Base-by-base conservation (phyloP, 768 basidiomycete species). In the Peribolospora kevripleyi region DNA sequence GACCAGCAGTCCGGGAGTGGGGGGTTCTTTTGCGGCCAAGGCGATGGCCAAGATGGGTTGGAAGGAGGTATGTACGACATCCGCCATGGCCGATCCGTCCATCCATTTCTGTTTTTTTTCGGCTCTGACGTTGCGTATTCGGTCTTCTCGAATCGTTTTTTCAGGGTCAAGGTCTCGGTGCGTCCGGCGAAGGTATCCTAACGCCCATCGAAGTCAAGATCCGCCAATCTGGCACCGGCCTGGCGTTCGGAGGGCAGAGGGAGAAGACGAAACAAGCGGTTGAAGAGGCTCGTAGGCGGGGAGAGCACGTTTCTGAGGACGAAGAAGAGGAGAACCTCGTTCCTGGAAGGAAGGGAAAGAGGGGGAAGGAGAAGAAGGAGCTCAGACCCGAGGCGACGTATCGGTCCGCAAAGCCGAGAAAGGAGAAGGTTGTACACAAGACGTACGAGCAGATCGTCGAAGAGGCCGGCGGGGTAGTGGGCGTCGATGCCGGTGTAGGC, bases 41-140 rank as follows among this genome's bases (percentile, higher is more conserved):
- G 78, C 97, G 76, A 76, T 98, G 36, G 76, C 76, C 40, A 97
- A 90, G 71, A 88, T 90, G 81, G 93, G 93, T 6, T 98, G 93
- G 91, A 72, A 79, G 64, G 70, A 80, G 0, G 91, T 73, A 40
- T 42, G 60, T 59, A 25, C 25, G 25, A 25, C 25, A 25, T 25
- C 25, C 25, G 25, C 25, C 25, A 25, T 25, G 25, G 25, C 25
- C 25, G 25, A 25, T 25, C 25, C 25, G 25, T 25, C 25, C 25
- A 25, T 39, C n/a, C 42, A 7, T 37, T 13, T n/a, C 3, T 37
- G 41, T 43, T 36, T 14, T 36, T 14, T 13, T 52, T 11, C 40
- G 40, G 52, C 47, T 25, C 43, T 48, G 37, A 53, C 43, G 42
- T 6, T 54, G 54, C 40, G 38, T 45, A 48, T 25, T 4, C 55